A percentile compares a stretch with the other conserved stretches of the same genome.
Evolutionary conservation across 345 rosid genomes (phyloP).

Genomic region (Noccaea caerulescens): DNA sequence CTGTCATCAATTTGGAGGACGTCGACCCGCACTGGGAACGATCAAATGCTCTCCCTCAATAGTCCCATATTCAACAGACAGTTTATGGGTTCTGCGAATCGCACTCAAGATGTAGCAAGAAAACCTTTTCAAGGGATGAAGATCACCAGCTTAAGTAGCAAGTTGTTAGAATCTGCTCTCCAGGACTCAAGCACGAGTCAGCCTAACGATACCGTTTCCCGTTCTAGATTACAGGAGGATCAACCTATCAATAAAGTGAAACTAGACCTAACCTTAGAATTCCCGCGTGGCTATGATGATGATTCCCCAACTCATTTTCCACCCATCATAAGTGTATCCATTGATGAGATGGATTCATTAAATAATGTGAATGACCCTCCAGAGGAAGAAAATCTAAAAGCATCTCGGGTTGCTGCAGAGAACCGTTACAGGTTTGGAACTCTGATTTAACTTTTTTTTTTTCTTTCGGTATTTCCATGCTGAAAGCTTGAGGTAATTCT

Average conservation of each 20-base stretch:
- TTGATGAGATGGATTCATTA: constrained; percentile 53
- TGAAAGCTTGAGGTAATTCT: constrained; percentile 2
- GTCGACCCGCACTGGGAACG: constrained; percentile 39
- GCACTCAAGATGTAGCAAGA: constrained; percentile 42
- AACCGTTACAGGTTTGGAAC: constrained; percentile 74
- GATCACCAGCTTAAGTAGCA: constrained; percentile 60
- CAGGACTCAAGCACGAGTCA: constrained; percentile 55
- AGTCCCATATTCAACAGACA: constrained; percentile 58
- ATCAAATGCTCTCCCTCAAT: constrained; percentile 50
- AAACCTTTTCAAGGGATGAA: constrained; percentile 57
- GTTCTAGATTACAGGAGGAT: constrained; percentile 52
- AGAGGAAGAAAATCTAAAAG: constrained; percentile 53
- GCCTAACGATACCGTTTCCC: constrained; percentile 46
- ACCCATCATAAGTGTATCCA: constrained; percentile 57
- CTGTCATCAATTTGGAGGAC: constrained; percentile 84
- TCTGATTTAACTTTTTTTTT: neutral
- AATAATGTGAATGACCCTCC: constrained; percentile 42
- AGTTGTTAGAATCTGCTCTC: constrained; percentile 72
- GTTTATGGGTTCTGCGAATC: constrained; percentile 50
- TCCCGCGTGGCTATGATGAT: constrained; percentile 51
- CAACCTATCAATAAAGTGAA: constrained; percentile 46
- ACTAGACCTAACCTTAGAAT: constrained; percentile 75
- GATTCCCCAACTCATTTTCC: constrained; percentile 58
- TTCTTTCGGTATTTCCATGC: neutral
- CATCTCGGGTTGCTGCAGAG: constrained; percentile 58